Conservation (phyloP, 352 stramenopile genomes). For the Lagenidium giganteum region DNA sequence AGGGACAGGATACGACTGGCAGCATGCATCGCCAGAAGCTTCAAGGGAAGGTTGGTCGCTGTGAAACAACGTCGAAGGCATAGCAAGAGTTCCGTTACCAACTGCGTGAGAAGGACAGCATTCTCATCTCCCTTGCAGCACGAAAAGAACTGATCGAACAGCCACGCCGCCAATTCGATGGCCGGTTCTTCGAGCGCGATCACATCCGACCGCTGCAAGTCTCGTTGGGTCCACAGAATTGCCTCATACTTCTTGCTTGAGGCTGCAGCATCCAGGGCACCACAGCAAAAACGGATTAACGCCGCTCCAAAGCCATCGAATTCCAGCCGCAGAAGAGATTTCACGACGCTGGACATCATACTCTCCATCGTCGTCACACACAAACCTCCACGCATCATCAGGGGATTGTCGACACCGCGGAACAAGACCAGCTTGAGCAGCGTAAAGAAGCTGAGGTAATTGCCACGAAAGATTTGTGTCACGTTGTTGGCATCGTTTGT, state of each 20-base stretch:
- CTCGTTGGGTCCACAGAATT: constrained; percentile 59
- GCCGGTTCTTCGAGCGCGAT: constrained; percentile 40
- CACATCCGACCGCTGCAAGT: constrained; percentile 35
- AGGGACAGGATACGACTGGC: constrained; percentile 35
- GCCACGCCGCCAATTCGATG: constrained; percentile 63
- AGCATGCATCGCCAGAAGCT: constrained; percentile 32
- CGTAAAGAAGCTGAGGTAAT: too few relatives aligned
- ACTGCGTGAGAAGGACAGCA: not conserved
- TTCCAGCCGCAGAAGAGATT: not conserved
- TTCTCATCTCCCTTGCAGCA: not conserved
- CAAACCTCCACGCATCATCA: not conserved
- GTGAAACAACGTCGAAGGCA: constrained; percentile 27
- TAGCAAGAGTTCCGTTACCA: constrained; percentile 7
- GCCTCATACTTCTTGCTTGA: constrained; percentile 40
- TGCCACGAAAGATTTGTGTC: too few relatives aligned
- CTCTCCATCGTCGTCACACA: constrained; percentile 7
- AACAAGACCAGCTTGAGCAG: constrained; percentile 39
- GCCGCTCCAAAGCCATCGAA: constrained; percentile 10
- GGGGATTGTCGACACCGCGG: constrained; percentile 29
- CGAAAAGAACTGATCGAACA: constrained; percentile 42
- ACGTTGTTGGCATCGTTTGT: too few relatives aligned
- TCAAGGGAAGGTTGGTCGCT: constrained; percentile 45
- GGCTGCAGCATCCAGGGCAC: constrained; percentile 46
- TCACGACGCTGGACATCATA: not conserved
- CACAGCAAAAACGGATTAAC: constrained; percentile 37